Percentiles rank a stretch among this genome's conserved stretches.
Conservation (phyloP, 2,329 filamentous ascomycete genomes). For the Botrytis squamosa region DNA sequence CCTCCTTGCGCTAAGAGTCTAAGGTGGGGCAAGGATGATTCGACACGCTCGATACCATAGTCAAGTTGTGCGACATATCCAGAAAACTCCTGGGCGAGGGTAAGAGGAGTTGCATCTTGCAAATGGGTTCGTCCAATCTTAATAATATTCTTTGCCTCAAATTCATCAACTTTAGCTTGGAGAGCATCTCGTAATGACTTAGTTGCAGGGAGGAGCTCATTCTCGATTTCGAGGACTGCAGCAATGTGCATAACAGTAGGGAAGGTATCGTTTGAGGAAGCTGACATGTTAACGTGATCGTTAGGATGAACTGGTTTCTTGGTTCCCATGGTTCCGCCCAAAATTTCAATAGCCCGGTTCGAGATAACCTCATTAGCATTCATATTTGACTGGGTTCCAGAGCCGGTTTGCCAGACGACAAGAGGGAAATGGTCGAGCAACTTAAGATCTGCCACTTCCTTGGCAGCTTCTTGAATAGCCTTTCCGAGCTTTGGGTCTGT, state of each 20-base stretch:
- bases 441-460: slow-evolving; percentile 90
- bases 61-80: slow-evolving; percentile 95
- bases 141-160: slow-evolving; percentile 84
- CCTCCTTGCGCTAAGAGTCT: slow-evolving; percentile 89
- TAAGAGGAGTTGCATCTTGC: slow-evolving; percentile 94
- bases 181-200: slow-evolving; percentile 79
- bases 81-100: slow-evolving; percentile 95
- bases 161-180: slow-evolving; percentile 84
- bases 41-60: slow-evolving; percentile 81
- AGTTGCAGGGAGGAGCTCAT: slow-evolving; percentile 78
- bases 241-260: slow-evolving; percentile 99
- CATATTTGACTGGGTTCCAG: slow-evolving; percentile 98
- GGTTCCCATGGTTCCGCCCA: slow-evolving; percentile 88
- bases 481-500: slow-evolving; percentile 83
- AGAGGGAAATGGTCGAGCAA: slow-evolving; percentile 96
- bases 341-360: slow-evolving; percentile 96
- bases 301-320: slow-evolving; percentile 99
- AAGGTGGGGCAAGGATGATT: slow-evolving; percentile 79
- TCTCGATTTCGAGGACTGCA: slow-evolving; percentile 88
- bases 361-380: slow-evolving; percentile 99
- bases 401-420: slow-evolving; percentile 98
- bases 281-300: slow-evolving; percentile 99
- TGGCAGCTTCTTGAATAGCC: slow-evolving; percentile 91
- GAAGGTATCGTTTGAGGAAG: slow-evolving; percentile 98
- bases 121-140: slow-evolving; percentile 98